A percentile compares a stretch with the other conserved stretches of the same genome.
phyloP scores from a whole-genome alignment of 2,329 filamentous ascomycete genomes.

The Penicillium sp. region DNA sequence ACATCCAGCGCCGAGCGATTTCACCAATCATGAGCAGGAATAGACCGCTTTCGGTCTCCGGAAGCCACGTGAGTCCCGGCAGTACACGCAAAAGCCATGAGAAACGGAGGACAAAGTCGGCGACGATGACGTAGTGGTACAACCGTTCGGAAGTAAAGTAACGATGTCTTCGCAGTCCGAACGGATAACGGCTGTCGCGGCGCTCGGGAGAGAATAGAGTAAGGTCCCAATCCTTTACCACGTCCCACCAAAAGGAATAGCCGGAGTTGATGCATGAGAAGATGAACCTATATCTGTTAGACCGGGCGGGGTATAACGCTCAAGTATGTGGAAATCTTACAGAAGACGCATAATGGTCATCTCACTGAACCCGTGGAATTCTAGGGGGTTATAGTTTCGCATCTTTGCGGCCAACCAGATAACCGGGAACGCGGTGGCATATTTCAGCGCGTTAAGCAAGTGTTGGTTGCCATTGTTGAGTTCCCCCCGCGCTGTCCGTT shows the following conservation, averaged over 20 bases:
- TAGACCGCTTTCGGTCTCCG: conserved; percentile 83
- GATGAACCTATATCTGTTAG: conserved; percentile 57
- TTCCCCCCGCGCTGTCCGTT: conserved; percentile 48
- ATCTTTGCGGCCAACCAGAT: conserved; percentile 77
- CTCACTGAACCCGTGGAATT: conserved; percentile 53
- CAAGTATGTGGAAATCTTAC: conserved; percentile 34
- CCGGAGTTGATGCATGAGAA: conserved; percentile 79
- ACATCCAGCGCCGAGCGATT: conserved; percentile 86
- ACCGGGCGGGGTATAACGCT: not conserved
- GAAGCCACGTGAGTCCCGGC: conserved; percentile 76
- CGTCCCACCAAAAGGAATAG: conserved; percentile 99
- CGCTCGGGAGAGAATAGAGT: conserved; percentile 70
- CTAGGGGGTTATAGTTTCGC: conserved; percentile 58
- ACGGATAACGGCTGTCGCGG: conserved; percentile 66
- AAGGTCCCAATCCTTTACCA: conserved; percentile 95
- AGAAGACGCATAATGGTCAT: conserved; percentile 57
- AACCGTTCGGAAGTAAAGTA: conserved; percentile 70
- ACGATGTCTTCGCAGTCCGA: conserved; percentile 72
- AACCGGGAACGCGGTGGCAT: conserved; percentile 90
- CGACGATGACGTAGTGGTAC: conserved; percentile 77
- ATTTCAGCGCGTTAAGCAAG: conserved; percentile 91
- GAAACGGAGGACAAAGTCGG: conserved; percentile 80
- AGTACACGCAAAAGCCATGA: conserved; percentile 90
- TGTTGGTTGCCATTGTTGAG: conserved; percentile 78
- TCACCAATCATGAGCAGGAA: conserved; percentile 87